Evolutionary conservation across 1,284 basidiomycete genomes (phyloP), one percentile per base, ranked within the genome.

Genomic region (Ustilago sp.): DNA sequence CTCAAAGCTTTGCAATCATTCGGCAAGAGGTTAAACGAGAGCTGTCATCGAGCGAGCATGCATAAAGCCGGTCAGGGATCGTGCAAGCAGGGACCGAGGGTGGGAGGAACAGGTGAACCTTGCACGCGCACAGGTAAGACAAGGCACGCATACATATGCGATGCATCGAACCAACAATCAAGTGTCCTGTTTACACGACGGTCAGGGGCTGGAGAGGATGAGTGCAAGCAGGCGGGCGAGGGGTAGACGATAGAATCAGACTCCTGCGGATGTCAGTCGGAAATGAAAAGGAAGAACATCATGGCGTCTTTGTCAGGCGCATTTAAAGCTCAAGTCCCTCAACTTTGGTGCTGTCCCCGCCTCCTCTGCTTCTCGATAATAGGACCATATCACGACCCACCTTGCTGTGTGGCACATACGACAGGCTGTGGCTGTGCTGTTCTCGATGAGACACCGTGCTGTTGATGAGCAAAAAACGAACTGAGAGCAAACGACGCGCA

Each of bases 141-240:
- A 36, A 59, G 35, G 48, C 34, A 50, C 19, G 50, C 11, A 4
- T 19, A 17, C 28, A 52, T 52, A 8, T 45, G 43, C 43, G 43
- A 8, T 45, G 43, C 50, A 52, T 61, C 48, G 13, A 39, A 28
- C 23, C 23, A 28, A 43, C 7, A 7, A 13, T 6, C 19, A 55
- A 38, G 15, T 32, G 23, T 23, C 36, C 15, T 31, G 32, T 69
- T 69, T 61, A 56, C 67, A 68, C 60, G 60, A 69, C 67, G 61
- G 67, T 69, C 51, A 69, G 67, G 61, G 43, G 61, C 3, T 17
- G 34, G 11, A 48, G 6, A 13, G 28, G 38, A 31, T 45, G 43
- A 19, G 2, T 9, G 43, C 43, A 31, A 12, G 55, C 8, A 13
- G 8, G 38, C 13, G 28, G 19, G 23, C n/a, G 38, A 53, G 52